These are phyloP conservation scores for Neofusicoccum kwambonambiense DNA, from an alignment of 2,329 filamentous ascomycete species.

Conservation along the genomic window DNA sequence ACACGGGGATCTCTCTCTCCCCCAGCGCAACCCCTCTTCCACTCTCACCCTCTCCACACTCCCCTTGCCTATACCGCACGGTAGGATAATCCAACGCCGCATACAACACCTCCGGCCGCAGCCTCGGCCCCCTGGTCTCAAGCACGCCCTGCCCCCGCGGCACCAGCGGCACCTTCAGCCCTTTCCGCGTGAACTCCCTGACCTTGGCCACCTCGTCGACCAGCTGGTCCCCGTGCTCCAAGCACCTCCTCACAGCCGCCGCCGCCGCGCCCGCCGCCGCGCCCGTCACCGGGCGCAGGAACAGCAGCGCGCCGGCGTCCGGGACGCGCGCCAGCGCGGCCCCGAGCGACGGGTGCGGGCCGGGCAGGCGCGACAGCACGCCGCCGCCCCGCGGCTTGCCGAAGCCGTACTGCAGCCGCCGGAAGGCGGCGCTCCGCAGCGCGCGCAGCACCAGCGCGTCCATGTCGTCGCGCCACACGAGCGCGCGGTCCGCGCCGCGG, in stretches of 20 bases:
- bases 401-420: slow-evolving; percentile 38
- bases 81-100: slow-evolving; percentile 33
- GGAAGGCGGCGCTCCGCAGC: slow-evolving; percentile 37
- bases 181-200: background rate
- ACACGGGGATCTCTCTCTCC: slow-evolving; percentile 32
- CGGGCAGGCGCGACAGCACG: background rate
- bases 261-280: background rate
- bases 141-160: background rate
- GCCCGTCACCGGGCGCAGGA: background rate
- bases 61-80: slow-evolving; percentile 20
- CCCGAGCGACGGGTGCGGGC: no score
- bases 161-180: slow-evolving; percentile 24
- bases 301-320: background rate
- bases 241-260: background rate
- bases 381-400: slow-evolving; percentile 23
- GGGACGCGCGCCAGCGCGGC: background rate
- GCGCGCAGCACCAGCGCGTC: slow-evolving; percentile 39
- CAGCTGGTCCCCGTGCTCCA: background rate
- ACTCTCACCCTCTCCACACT: background rate
- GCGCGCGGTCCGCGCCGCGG: slow-evolving; percentile 9
- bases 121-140: background rate
- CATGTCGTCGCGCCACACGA: slow-evolving; percentile 52
- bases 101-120: slow-evolving; percentile 30
- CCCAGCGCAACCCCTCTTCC: background rate
- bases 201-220: background rate